Conservation (phyloP, 2,329 filamentous ascomycete genomes). For the Fusarium napiforme region DNA sequence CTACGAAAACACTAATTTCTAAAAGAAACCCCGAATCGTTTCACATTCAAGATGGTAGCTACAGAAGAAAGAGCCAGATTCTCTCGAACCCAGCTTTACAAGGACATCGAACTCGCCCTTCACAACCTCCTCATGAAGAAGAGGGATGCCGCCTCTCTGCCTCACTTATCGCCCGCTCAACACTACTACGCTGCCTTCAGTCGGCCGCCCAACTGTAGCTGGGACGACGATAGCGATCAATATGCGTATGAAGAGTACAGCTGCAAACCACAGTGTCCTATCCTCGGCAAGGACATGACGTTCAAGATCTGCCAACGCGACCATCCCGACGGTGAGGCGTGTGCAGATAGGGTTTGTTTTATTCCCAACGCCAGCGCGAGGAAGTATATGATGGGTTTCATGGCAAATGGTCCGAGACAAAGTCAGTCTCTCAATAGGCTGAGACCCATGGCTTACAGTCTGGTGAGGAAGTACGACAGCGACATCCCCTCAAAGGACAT, state of each 20-base stretch:
- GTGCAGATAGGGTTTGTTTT: conserved; percentile 3
- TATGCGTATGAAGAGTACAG: neutral
- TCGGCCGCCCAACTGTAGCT: neutral
- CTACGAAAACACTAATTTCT: neutral
- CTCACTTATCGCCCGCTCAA: neutral
- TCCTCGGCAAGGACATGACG: neutral
- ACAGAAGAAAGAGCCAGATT: neutral
- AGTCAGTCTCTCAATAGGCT: rapidly evolving
- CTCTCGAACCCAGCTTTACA: neutral
- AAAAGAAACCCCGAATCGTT: neutral
- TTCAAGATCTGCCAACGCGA: neutral
- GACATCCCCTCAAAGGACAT: neutral
- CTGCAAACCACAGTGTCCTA: neutral
- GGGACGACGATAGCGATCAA: neutral
- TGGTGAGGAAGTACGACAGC: neutral
- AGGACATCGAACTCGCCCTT: conserved; percentile 12
- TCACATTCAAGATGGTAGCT: neutral
- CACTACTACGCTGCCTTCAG: conserved; percentile 3
- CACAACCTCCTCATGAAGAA: neutral
- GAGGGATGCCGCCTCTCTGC: neutral
- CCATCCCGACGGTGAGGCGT: neutral
- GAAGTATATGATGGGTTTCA: neutral
- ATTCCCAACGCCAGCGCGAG: neutral
- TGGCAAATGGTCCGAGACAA: neutral
- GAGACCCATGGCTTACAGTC: neutral